These are phyloP conservation scores for Lolium perenne DNA, from an alignment of 176 grass and related monocot species.

Conservation along the genomic window DNA sequence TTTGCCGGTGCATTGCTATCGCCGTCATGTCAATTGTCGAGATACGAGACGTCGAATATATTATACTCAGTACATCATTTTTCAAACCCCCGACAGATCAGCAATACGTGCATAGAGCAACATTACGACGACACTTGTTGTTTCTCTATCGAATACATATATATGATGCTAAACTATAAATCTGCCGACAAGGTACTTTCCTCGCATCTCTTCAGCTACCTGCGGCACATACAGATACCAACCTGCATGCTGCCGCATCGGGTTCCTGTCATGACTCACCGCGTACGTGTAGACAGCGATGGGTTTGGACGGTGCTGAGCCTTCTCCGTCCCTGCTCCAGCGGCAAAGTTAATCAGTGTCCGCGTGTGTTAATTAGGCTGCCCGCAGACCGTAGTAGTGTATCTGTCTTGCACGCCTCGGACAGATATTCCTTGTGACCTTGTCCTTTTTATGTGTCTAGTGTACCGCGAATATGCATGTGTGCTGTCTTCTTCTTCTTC, in stretches of 20 bases:
- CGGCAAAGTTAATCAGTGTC: background rate
- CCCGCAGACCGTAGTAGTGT: background rate
- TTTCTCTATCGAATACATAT: background rate
- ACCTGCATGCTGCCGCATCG: background rate
- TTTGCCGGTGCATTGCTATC: too few relatives aligned
- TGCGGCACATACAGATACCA: background rate
- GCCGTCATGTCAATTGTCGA: slow-evolving; percentile 3
- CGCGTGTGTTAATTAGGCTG: too few relatives aligned
- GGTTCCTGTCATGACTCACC: slow-evolving; percentile 7
- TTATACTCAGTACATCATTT: too few relatives aligned
- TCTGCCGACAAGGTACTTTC: background rate
- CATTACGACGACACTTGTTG: slow-evolving; percentile 11
- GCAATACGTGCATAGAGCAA: slow-evolving; percentile 7
- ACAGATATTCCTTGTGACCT: background rate
- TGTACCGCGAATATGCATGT: background rate
- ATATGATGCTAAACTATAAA: background rate
- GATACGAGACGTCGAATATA: background rate
- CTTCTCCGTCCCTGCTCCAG: background rate
- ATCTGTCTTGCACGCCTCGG: background rate
- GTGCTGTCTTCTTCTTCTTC: too few relatives aligned
- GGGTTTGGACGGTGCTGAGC: background rate
- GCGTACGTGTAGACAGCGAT: slow-evolving; percentile 21
- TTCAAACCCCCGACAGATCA: background rate
- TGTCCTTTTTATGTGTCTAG: background rate
- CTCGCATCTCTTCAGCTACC: background rate